Conservation (phyloP, 768 basidiomycete species). For the Pulveroboletus sp. region DNA sequence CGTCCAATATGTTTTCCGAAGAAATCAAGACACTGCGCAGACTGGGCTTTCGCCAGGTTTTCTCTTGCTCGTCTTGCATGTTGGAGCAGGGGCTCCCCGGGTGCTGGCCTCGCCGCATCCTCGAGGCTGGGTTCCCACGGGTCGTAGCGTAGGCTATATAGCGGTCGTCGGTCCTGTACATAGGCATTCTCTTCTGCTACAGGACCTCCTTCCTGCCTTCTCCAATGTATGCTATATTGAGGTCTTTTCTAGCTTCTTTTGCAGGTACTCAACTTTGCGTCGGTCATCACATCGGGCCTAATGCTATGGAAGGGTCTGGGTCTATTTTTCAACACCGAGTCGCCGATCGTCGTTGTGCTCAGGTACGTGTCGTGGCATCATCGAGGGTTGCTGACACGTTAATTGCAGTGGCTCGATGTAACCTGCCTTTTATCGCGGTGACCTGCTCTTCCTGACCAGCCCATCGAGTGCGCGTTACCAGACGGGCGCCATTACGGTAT, state of each 20-base stretch:
- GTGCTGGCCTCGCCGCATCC: too few relatives aligned
- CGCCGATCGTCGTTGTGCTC: conserved; percentile 94
- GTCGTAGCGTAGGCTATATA: too few relatives aligned
- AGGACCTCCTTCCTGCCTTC: too few relatives aligned
- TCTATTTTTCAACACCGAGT: conserved; percentile 87
- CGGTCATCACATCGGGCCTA: conserved; percentile 86
- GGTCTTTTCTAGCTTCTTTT: conserved; percentile 65
- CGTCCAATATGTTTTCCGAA: conserved; percentile 67
- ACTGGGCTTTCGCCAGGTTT: conserved; percentile 74
- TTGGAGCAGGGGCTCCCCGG: too few relatives aligned
- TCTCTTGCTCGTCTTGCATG: neutral
- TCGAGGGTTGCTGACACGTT: too few relatives aligned
- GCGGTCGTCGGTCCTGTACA: too few relatives aligned
- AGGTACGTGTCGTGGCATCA: too few relatives aligned
- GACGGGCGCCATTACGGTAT: conserved; percentile 96
- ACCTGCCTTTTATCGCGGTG: conserved; percentile 93
- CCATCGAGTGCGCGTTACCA: conserved; percentile 68
- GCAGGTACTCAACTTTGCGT: conserved; percentile 88
- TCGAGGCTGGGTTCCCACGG: too few relatives aligned
- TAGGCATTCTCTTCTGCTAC: too few relatives aligned
- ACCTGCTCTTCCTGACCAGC: conserved; percentile 93
- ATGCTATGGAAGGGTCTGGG: conserved; percentile 99
- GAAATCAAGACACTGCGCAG: conserved; percentile 70
- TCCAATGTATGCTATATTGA: neutral
- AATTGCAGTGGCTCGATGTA: conserved; percentile 98